phyloP scores from a whole-genome alignment of 345 rosid genomes.

The thale cress (Arabidopsis thaliana) region DNA sequence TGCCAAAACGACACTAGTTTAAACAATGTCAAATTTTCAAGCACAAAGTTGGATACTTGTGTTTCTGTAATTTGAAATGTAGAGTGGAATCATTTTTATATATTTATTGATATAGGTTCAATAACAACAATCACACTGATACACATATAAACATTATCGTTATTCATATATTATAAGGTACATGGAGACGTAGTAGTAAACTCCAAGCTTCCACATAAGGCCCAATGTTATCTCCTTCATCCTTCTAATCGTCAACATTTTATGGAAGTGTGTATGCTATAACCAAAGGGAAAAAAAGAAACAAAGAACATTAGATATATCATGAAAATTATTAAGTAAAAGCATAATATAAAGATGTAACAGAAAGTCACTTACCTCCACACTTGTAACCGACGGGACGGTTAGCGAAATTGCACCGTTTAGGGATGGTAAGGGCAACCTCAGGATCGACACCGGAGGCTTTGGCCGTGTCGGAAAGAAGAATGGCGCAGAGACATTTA shows the following conservation, averaged over 20 bases:
- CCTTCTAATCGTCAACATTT: slow-evolving; percentile 18
- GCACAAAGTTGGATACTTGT: background rate
- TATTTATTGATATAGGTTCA: slow-evolving; percentile 22
- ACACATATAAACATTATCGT: slow-evolving; percentile 28
- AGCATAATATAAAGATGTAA: background rate
- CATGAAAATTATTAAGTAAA: background rate
- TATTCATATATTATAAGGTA: slow-evolving; percentile 33
- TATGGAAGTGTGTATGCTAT: slow-evolving; percentile 43
- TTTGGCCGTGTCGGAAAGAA: slow-evolving; percentile 81
- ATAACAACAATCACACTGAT: slow-evolving; percentile 34
- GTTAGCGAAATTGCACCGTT: slow-evolving; percentile 82
- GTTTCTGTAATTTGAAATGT: background rate
- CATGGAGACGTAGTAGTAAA: slow-evolving; percentile 16
- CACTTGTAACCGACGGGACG: slow-evolving; percentile 90
- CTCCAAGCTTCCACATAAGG: slow-evolving; percentile 2
- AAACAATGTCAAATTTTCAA: background rate
- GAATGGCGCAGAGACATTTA: slow-evolving; percentile 73
- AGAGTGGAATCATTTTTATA: slow-evolving; percentile 25
- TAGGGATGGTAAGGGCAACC: slow-evolving; percentile 80
- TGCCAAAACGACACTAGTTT: background rate
- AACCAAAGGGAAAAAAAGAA: background rate
- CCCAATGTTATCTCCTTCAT: background rate
- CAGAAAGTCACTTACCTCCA: slow-evolving; percentile 52
- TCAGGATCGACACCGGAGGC: slow-evolving; percentile 69
- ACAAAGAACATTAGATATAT: background rate